These are phyloP conservation scores for Colletotrichum viniferum DNA, from an alignment of 2,329 filamentous ascomycete genomes.

Conservation along the genomic window DNA sequence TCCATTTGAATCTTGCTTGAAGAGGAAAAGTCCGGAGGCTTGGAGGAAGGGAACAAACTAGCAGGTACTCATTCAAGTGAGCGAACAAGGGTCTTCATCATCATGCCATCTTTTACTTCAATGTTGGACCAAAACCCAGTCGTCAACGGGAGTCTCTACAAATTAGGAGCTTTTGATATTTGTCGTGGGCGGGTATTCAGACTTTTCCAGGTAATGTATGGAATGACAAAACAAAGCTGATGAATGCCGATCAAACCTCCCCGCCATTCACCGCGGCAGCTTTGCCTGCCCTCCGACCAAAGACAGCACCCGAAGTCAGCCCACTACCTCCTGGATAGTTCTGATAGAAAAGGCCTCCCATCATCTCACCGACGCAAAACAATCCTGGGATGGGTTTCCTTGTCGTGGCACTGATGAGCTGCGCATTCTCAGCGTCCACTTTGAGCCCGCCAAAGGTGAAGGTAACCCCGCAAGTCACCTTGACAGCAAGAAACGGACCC, in stretches of 20 bases:
- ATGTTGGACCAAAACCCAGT: not conserved
- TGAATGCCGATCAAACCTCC: not conserved
- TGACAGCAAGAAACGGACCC: conserved; percentile 65
- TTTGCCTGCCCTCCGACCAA: conserved; percentile 46
- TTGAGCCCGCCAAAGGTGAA: conserved; percentile 72
- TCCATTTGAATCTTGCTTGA: not conserved
- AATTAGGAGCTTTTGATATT: not conserved
- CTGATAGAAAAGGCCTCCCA: conserved; percentile 66
- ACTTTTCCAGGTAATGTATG: not conserved
- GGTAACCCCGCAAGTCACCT: conserved; percentile 68
- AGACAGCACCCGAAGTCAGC: conserved; percentile 62
- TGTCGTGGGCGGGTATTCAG: accelerated
- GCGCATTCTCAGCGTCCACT: conserved; percentile 58
- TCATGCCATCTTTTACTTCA: too few species aligned
- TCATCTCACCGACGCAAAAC: conserved; percentile 68
- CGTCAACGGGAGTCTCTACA: accelerated
- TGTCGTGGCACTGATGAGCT: conserved; percentile 52
- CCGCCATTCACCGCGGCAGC: not conserved
- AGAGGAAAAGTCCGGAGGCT: accelerated
- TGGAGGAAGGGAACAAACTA: too few species aligned
- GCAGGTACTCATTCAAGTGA: accelerated
- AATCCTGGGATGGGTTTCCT: conserved; percentile 55
- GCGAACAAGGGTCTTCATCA: too few species aligned
- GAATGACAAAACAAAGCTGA: not conserved
- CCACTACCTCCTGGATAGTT: conserved; percentile 70